Base-by-base conservation (phyloP, 2,329 filamentous ascomycete genomes). In the Trichophyton simii region DNA sequence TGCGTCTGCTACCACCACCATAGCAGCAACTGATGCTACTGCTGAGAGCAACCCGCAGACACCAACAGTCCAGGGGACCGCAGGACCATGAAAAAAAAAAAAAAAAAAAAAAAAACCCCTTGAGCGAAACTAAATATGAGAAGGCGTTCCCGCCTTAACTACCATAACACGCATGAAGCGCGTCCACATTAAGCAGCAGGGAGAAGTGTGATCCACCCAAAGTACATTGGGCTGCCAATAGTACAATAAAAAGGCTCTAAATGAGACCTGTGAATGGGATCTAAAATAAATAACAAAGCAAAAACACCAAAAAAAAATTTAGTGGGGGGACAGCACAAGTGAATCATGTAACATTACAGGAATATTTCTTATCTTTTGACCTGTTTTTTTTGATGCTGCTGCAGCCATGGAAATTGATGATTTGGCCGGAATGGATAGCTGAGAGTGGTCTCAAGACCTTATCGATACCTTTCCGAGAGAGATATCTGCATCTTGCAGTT, bases 331-430 rank as follows among this genome's bases (percentile, higher is more conserved):
- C 22, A 13, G 1, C 20, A 52, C 20, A 28, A 36, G 8, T 7
- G n/a, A 55, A 55, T 55, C 34, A 55, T 55, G 52, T 55, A 55
- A 55, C 52, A 55, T 55, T 55, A 55, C 25, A 18, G 28, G 28
- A 55, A 18, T 55, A 55, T 55, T 18, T 55, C 18, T 55, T 55
- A 55, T 6, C 28, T 34, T 20, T 15, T 38, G 28, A 25, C 15
- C 52, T 31, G 28, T 7, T 28, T 22, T 50, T 52, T 22, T 22
- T 55, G 52, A 36, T 8, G 52, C 4, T 15, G 13, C 52, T 11
- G 34, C 34, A 3, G 11, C 34, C 3, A 38, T 13, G 9, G 8
- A 38, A 38, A 28, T 18, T n/a, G 25, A 8, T 36, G n/a, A 18
- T 55, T 34, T 20, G 52, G 28, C 22, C 13, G 20, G 28, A 55